A percentile compares a stretch with the other conserved stretches of the same genome.
Conservation (phyloP, 345 rosid genomes). For the Luvunga scandens region DNA sequence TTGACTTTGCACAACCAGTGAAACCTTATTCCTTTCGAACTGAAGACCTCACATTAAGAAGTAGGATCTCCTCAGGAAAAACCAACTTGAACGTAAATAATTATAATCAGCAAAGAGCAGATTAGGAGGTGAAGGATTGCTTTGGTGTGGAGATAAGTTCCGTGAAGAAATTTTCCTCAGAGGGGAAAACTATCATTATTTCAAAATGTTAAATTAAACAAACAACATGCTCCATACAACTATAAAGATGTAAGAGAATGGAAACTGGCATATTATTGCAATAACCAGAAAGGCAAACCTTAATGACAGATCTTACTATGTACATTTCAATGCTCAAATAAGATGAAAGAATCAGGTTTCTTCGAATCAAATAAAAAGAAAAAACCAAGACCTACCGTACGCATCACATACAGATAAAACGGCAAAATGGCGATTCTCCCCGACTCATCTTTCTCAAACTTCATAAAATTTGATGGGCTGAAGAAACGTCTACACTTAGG, state of each 20-base stretch:
- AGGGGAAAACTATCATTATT: neutral
- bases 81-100: neutral
- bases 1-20: neutral
- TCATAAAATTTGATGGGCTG: constrained; percentile 98
- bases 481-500: constrained; percentile 96
- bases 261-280: neutral
- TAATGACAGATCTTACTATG: neutral
- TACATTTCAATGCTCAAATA: neutral
- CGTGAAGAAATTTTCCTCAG: neutral
- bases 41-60: neutral
- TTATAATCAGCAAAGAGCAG: neutral
- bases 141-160: neutral
- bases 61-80: neutral
- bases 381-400: constrained; percentile 63
- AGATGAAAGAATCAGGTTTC: neutral
- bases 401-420: constrained; percentile 97
- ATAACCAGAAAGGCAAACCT: neutral
- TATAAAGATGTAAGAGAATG: neutral
- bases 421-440: constrained; percentile 99
- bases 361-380: neutral
- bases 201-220: neutral
- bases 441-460: constrained; percentile 98
- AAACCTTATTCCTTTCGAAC: neutral
- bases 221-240: neutral
- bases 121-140: neutral